A percentile compares a stretch with the other conserved stretches of the same genome.
Conservation (phyloP, 1,284 basidiomycete genomes). For the Neotropicomus parvogracilis region DNA sequence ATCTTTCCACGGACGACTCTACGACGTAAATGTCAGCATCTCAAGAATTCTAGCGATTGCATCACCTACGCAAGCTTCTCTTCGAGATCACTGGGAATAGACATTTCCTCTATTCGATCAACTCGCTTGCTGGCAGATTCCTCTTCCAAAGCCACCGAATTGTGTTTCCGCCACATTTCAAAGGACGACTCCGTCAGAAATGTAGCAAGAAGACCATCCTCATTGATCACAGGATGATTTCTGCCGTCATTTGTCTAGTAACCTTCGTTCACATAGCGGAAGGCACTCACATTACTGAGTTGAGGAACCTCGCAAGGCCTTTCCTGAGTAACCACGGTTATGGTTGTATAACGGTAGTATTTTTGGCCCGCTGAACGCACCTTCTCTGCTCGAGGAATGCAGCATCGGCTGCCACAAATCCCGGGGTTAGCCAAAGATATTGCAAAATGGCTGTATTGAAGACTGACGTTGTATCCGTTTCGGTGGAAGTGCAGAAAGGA, state of each 20-base stretch:
- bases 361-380: constrained; percentile 32
- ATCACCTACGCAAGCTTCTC: constrained; percentile 72
- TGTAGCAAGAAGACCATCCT: constrained; percentile 76
- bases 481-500: constrained; percentile 86
- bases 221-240: constrained; percentile 87
- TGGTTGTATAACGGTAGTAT: background rate
- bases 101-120: constrained; percentile 84
- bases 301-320: constrained; percentile 79
- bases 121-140: constrained; percentile 80
- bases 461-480: constrained; percentile 84
- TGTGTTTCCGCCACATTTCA: constrained; percentile 81
- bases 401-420: constrained; percentile 62
- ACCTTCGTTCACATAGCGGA: background rate
- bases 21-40: constrained; percentile 8
- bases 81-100: constrained; percentile 87
- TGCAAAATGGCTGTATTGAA: constrained; percentile 2
- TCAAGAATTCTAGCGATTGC: background rate
- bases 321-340: constrained; percentile 44
- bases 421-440: constrained; percentile 6
- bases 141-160: constrained; percentile 74
- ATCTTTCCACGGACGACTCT: constrained; percentile 73
- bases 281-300: constrained; percentile 64
- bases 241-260: constrained; percentile 36
- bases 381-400: constrained; percentile 86
- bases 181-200: constrained; percentile 82